A percentile compares a stretch with the other conserved stretches of the same genome.
phyloP scores from a whole-genome alignment of 2,329 filamentous ascomycete genomes.

The Hypoxylon sp. region DNA sequence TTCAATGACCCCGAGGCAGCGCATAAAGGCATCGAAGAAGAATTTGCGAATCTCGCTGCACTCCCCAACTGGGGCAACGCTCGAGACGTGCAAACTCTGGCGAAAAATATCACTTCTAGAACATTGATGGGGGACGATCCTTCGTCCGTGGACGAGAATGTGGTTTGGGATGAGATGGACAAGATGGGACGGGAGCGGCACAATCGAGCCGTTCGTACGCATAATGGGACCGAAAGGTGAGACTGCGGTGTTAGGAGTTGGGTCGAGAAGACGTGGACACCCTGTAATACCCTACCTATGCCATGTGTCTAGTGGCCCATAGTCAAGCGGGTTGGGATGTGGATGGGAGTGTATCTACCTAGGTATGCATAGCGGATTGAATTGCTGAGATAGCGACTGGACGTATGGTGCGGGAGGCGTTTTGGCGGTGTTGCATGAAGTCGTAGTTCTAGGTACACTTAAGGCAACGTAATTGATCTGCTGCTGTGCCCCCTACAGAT shows the following conservation, averaged over 20 bases:
- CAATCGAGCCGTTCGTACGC: background rate
- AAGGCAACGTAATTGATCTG: too few relatives aligned
- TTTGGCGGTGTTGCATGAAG: too few relatives aligned
- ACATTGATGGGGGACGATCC: background rate
- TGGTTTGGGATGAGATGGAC: background rate
- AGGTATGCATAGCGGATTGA: too few relatives aligned
- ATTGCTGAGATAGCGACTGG: background rate
- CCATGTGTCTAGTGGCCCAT: background rate
- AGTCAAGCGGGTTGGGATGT: too few relatives aligned
- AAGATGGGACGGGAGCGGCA: background rate
- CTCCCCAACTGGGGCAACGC: slow-evolving; percentile 24
- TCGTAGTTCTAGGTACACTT: too few relatives aligned
- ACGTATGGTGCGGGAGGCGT: too few relatives aligned
- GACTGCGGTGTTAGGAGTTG: too few relatives aligned
- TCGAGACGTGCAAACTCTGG: slow-evolving; percentile 13
- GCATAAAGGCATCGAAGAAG: background rate
- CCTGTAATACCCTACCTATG: background rate
- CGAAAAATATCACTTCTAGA: slow-evolving; percentile 4
- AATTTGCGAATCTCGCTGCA: background rate
- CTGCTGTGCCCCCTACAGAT: too few relatives aligned
- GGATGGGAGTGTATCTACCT: background rate
- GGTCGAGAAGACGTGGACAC: background rate
- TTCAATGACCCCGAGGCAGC: background rate
- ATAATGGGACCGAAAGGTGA: background rate
- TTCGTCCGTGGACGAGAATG: background rate